Base-by-base conservation (phyloP, 75 land plant species). In the Chamaecyparis obtusa region DNA sequence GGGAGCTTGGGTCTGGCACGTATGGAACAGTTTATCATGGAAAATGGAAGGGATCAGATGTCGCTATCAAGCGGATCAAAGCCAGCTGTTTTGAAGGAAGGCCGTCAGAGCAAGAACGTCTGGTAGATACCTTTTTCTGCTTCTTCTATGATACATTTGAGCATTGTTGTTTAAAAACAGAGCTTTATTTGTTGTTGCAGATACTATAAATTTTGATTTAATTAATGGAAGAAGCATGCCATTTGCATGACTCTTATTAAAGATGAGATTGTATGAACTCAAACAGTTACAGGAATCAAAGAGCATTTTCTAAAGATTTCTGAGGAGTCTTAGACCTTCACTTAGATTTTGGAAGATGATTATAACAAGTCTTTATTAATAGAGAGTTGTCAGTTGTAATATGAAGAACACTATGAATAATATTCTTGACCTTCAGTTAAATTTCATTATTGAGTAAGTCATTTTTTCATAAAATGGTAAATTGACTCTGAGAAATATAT, bases 21-120 rank as follows among this genome's bases (percentile, higher is more conserved):
- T 96, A 93, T 91, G 97, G 97, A 9, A 86, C 97, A 86, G 97
- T 96, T 46, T 96, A 87, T 87, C 90, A 96, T 92, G 97, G 97
- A n/a, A 98, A 98, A 89, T 98, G 99, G 99, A 93, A 89, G 83
- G 99, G 99, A 82, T 93, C 99, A 85, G 99, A 98, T 92, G 99
- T 98, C 44, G 99, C 99, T 55, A 93, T 98, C 57, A 98, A 98
- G 87, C 94, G 96, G 87, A 96, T 96, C 14, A 96, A 96, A 89
- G 94, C 97, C 27, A 96, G 96, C 91, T 96, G 95, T 79, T 96
- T 96, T 88, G 90, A 89, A 74, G 96, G 97, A 54, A 89, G 87
- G 72, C 96, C 96, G 33, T 93, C 94, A 84, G 96, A 95, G 89
- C 92, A 94, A 86, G 95, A 93, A 78, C 94, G 94, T 14, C 79